Conservation (phyloP, 1,139 yeast species). For the Suhomyces coccinellae region DNA sequence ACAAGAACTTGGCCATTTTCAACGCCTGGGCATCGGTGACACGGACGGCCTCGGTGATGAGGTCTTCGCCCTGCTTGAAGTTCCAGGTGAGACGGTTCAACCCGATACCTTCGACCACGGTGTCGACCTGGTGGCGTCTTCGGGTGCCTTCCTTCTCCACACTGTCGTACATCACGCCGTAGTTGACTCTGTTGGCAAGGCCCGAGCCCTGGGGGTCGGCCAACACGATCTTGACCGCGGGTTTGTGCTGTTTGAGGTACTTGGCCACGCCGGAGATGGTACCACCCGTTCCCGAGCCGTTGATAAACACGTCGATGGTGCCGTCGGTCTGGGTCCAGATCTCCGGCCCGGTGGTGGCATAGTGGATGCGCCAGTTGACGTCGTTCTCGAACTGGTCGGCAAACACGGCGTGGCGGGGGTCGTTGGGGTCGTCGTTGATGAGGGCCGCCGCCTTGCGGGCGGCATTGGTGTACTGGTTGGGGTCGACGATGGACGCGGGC, state of each 20-base stretch:
- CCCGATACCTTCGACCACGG: slow-evolving; percentile 92
- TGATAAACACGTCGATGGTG: slow-evolving; percentile 69
- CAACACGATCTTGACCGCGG: slow-evolving; percentile 43
- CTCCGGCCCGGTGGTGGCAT: slow-evolving; percentile 85
- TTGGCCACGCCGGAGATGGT: slow-evolving; percentile 87
- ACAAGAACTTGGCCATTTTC: slow-evolving; percentile 82
- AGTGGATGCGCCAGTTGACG: slow-evolving; percentile 85
- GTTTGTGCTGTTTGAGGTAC: slow-evolving; percentile 57
- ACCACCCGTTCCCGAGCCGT: slow-evolving; percentile 76
- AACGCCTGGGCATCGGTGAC: slow-evolving; percentile 81
- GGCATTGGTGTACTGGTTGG: slow-evolving; percentile 86
- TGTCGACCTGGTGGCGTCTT: slow-evolving; percentile 94
- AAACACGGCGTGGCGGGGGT: slow-evolving; percentile 61
- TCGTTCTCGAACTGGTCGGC: slow-evolving; percentile 97
- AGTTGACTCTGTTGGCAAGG: slow-evolving; percentile 76
- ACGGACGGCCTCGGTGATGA: slow-evolving; percentile 75
- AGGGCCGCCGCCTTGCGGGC: slow-evolving; percentile 67
- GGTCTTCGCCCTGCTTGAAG: slow-evolving; percentile 66
- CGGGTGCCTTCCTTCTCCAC: slow-evolving; percentile 92
- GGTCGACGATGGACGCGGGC: slow-evolving; percentile 95
- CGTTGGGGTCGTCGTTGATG: slow-evolving; percentile 45
- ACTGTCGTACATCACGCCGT: slow-evolving; percentile 88
- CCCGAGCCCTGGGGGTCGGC: slow-evolving; percentile 99
- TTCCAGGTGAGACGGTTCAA: slow-evolving; percentile 82
- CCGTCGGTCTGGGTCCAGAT: slow-evolving; percentile 70